Conservation (phyloP, 345 rosid genomes). For the Durio zibethinus region DNA sequence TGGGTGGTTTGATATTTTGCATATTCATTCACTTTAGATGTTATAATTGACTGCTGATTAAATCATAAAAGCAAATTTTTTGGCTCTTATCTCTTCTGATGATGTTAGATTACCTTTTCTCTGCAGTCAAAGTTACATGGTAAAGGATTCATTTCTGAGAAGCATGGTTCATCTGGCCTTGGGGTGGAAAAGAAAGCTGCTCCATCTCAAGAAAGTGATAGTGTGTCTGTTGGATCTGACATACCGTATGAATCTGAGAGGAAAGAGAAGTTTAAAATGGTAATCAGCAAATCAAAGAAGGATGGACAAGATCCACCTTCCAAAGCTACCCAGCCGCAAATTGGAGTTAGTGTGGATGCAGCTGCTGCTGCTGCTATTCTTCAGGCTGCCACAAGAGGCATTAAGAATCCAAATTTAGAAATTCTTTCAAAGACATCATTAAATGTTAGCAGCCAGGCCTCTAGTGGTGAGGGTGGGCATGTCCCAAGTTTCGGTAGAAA, state of each 20-base stretch:
- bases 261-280: slow-evolving; percentile 82
- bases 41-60: not conserved
- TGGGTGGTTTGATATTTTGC: not conserved
- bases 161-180: slow-evolving; percentile 31
- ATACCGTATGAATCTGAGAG: slow-evolving; percentile 57
- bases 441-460: slow-evolving; percentile 36
- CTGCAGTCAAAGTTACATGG: slow-evolving; percentile 53
- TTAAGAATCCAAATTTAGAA: slow-evolving; percentile 65
- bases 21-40: not conserved
- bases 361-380: slow-evolving; percentile 89
- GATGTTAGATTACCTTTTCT: slow-evolving; percentile 14
- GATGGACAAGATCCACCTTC: slow-evolving; percentile 51
- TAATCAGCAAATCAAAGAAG: slow-evolving; percentile 60
- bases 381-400: slow-evolving; percentile 86
- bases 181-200: slow-evolving; percentile 46
- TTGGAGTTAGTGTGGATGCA: slow-evolving; percentile 63
- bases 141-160: slow-evolving; percentile 37
- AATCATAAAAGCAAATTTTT: not conserved
- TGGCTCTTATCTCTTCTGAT: not conserved
- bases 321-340: slow-evolving; percentile 43
- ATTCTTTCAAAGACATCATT: slow-evolving; percentile 38
- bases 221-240: slow-evolving; percentile 42
- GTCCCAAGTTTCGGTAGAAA: not conserved
- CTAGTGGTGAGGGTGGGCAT: slow-evolving; percentile 37
- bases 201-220: slow-evolving; percentile 39